phyloP scores from a whole-genome alignment of 2,329 filamentous ascomycete genomes.

The Didymella lethalis region DNA sequence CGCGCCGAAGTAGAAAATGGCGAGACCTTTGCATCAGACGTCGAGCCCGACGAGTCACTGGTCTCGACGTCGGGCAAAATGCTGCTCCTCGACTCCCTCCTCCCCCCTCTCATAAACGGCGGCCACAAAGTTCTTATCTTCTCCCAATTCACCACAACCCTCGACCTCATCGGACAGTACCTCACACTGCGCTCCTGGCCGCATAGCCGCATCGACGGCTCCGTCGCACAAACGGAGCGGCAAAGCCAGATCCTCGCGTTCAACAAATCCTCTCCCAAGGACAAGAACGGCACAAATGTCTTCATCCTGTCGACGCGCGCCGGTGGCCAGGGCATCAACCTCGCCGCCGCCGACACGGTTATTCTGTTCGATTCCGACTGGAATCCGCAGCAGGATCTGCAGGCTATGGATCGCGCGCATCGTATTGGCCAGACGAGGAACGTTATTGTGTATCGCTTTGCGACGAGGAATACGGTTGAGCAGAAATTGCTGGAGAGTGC shows the following conservation, averaged over 20 bases:
- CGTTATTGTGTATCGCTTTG: constrained; percentile 91
- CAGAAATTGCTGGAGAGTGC: constrained; percentile 85
- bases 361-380: constrained; percentile 90
- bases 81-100: constrained; percentile 86
- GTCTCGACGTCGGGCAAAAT: constrained; percentile 94
- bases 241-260: constrained; percentile 60
- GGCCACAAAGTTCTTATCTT: constrained; percentile 95
- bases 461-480: constrained; percentile 92
- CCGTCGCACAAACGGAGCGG: constrained; percentile 72
- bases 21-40: constrained; percentile 55
- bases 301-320: constrained; percentile 91
- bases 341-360: constrained; percentile 89
- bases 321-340: constrained; percentile 93
- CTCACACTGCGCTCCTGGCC: constrained; percentile 81
- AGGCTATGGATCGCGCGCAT: constrained; percentile 94
- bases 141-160: constrained; percentile 92
- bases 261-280: constrained; percentile 48
- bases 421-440: constrained; percentile 92
- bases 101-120: constrained; percentile 75
- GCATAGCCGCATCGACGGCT: constrained; percentile 89
- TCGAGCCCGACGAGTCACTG: constrained; percentile 75
- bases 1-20: constrained; percentile 59
- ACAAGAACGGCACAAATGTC: constrained; percentile 60
- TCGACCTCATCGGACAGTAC: constrained; percentile 91
- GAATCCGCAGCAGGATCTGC: constrained; percentile 96